Evolutionary conservation across 306 rosid genomes (phyloP).

Genomic region (Dicorynia guianensis): DNA sequence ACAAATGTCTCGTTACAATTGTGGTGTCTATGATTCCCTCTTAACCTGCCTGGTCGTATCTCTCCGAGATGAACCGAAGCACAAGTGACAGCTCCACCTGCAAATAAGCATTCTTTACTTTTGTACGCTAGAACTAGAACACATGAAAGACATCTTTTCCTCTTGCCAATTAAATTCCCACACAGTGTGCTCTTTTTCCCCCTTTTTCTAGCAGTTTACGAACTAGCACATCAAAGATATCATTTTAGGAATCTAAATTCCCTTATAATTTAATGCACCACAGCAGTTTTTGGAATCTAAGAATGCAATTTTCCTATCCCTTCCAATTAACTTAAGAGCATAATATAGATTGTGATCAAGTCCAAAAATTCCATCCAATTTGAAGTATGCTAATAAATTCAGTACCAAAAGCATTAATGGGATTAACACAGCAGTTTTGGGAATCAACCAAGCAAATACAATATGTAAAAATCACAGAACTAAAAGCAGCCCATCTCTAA

Average conservation of each 20-base stretch:
- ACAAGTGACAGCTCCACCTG: constrained; percentile 75
- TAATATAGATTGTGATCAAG: too few relatives aligned
- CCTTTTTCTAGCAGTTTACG: background rate
- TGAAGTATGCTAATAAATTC: background rate
- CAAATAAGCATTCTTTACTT: background rate
- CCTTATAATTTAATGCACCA: background rate
- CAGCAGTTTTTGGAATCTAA: too few relatives aligned
- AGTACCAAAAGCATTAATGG: background rate
- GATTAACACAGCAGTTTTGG: background rate
- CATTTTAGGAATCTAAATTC: background rate
- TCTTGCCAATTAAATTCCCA: background rate
- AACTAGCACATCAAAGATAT: background rate
- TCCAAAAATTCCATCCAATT: too few relatives aligned
- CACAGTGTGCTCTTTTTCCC: background rate
- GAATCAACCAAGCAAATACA: background rate
- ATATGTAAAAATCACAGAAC: background rate
- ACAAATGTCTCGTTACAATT: constrained; percentile 75
- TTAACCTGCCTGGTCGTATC: constrained; percentile 63
- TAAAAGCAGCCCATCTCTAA: background rate
- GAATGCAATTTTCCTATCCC: too few relatives aligned
- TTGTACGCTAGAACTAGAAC: constrained; percentile 1
- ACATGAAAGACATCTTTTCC: background rate
- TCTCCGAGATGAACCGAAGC: constrained; percentile 68
- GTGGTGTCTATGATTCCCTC: constrained; percentile 77
- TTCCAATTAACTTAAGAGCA: too few relatives aligned